These are phyloP conservation scores for Colletotrichum eleusines DNA, from an alignment of 2,329 filamentous ascomycete genomes.

Conservation along the genomic window DNA sequence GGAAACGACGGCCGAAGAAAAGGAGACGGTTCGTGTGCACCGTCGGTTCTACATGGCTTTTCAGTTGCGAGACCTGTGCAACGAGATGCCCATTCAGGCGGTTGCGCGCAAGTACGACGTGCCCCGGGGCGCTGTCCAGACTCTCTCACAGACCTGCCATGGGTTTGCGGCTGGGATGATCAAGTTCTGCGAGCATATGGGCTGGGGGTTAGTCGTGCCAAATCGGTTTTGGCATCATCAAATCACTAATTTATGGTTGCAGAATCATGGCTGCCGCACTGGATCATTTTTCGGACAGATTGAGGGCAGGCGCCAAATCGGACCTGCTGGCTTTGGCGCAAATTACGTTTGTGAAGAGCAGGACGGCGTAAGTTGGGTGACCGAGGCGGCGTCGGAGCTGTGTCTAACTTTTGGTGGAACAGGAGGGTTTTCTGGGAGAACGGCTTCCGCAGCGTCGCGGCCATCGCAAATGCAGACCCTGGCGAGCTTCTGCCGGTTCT, in stretches of 20 bases:
- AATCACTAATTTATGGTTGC: slow-evolving; percentile 29
- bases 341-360: slow-evolving; percentile 81
- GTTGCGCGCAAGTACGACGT: slow-evolving; percentile 79
- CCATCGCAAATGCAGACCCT: slow-evolving; percentile 76
- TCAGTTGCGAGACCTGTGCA: slow-evolving; percentile 83
- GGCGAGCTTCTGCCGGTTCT: slow-evolving; percentile 78
- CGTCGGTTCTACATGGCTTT: slow-evolving; percentile 80
- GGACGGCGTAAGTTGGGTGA: slow-evolving; percentile 68
- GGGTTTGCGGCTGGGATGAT: slow-evolving; percentile 85
- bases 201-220: slow-evolving; percentile 68
- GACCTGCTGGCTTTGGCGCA: slow-evolving; percentile 79
- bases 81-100: slow-evolving; percentile 77
- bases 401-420: slow-evolving; percentile 31
- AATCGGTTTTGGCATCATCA: neutral
- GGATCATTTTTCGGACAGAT: slow-evolving; percentile 80
- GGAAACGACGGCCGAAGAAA: slow-evolving; percentile 71
- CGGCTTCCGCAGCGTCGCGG: slow-evolving; percentile 76
- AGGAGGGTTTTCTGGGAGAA: slow-evolving; percentile 79
- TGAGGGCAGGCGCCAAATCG: slow-evolving; percentile 77
- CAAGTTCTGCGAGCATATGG: slow-evolving; percentile 83
- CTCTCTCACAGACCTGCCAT: slow-evolving; percentile 78
- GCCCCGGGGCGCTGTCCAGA: slow-evolving; percentile 78
- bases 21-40: slow-evolving; percentile 73
- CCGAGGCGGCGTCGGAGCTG: slow-evolving; percentile 5
- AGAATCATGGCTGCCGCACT: slow-evolving; percentile 78